Conservation (phyloP, 2,329 filamentous ascomycete genomes). For the Penicillium sp. region DNA sequence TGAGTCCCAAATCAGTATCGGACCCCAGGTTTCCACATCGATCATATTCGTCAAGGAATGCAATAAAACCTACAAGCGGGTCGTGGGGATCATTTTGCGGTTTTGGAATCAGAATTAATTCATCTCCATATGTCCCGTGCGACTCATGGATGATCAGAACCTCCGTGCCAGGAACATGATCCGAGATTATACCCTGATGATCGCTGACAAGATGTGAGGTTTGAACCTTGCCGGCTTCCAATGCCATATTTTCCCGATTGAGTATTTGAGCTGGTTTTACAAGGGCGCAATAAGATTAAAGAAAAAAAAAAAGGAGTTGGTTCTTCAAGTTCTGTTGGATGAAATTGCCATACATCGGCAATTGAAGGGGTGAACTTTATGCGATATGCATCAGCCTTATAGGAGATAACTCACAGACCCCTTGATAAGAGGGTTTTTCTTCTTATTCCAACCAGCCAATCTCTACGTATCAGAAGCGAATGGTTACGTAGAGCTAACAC, state of each 20-base stretch:
- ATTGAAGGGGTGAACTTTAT: too few relatives aligned
- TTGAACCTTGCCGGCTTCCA: background rate
- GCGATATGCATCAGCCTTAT: too few relatives aligned
- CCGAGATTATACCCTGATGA: background rate
- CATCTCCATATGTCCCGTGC: background rate
- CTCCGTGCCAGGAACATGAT: background rate
- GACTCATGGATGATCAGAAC: background rate
- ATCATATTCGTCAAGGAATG: background rate
- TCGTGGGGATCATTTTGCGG: background rate
- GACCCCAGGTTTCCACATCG: background rate
- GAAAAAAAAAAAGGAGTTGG: fast-evolving
- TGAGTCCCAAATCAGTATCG: background rate
- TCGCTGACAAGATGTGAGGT: background rate
- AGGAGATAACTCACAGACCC: too few relatives aligned
- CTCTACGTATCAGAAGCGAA: background rate
- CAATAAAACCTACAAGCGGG: background rate
- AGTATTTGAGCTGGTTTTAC: background rate
- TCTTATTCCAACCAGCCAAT: too few relatives aligned
- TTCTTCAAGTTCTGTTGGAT: background rate
- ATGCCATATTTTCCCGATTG: background rate
- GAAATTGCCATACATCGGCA: background rate
- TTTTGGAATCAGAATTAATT: background rate
- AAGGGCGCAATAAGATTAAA: background rate
- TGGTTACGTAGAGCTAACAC: background rate
- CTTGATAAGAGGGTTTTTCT: too few relatives aligned